Evolutionary conservation across 805 yeast genomes (phyloP).

Genomic region (Candida methanosorbosa): DNA sequence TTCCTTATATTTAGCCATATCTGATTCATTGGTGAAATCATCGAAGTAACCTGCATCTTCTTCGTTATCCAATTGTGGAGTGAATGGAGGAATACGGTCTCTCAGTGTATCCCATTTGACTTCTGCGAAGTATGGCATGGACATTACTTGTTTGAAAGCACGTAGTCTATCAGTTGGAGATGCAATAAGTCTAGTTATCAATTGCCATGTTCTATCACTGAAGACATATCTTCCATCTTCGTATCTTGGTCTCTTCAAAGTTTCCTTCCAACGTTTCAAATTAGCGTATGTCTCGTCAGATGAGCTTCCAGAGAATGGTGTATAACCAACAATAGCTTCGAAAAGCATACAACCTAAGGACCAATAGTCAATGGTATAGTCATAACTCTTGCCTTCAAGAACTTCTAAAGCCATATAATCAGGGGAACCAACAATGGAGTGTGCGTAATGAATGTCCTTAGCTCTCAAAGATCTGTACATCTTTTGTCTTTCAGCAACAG

Average conservation of each 20-base stretch:
- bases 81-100: slow-evolving; percentile 78
- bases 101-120: slow-evolving; percentile 71
- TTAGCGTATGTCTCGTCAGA: slow-evolving; percentile 94
- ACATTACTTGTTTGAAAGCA: slow-evolving; percentile 72
- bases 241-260: slow-evolving; percentile 82
- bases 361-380: slow-evolving; percentile 98
- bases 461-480: slow-evolving; percentile 74
- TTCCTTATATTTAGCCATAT: slow-evolving; percentile 96
- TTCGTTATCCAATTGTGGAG: slow-evolving; percentile 93
- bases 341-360: slow-evolving; percentile 95
- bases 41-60: slow-evolving; percentile 99
- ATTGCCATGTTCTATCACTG: slow-evolving; percentile 93
- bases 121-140: slow-evolving; percentile 76
- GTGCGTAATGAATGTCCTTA: slow-evolving; percentile 78
- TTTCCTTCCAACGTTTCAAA: slow-evolving; percentile 85
- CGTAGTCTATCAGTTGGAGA: slow-evolving; percentile 68
- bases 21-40: slow-evolving; percentile 92
- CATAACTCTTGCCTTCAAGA: slow-evolving; percentile 86
- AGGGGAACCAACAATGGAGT: slow-evolving; percentile 95
- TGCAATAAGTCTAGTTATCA: slow-evolving; percentile 72
- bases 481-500: slow-evolving; percentile 80
- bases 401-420: slow-evolving; percentile 99
- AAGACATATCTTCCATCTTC: slow-evolving; percentile 88
- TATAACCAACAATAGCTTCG: slow-evolving; percentile 93
- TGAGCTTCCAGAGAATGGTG: slow-evolving; percentile 91